A percentile compares a stretch with the other conserved stretches of the same genome.
phyloP scores from a whole-genome alignment of 441 rosid species.

The Euphorbia schlechtendalii region DNA sequence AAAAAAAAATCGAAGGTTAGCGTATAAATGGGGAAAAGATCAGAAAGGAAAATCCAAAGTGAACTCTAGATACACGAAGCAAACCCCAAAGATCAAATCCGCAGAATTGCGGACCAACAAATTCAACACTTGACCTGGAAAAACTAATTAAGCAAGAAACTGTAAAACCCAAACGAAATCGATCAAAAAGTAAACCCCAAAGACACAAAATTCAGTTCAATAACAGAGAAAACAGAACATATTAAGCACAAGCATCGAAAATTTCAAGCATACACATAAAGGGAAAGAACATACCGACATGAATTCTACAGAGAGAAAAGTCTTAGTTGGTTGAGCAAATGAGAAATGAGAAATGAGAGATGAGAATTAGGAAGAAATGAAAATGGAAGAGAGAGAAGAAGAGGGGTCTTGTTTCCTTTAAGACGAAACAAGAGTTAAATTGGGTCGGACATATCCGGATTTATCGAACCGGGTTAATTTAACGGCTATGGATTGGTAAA shows the following conservation, averaged over 20 bases:
- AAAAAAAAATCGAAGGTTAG: neutral
- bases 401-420: neutral
- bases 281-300: conserved; percentile 29
- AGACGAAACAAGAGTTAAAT: neutral
- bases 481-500: too few relatives aligned
- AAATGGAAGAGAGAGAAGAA: conserved; percentile 6
- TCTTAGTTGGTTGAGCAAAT: too few relatives aligned
- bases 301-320: conserved; percentile 22
- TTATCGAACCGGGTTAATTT: neutral
- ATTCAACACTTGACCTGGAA: conserved; percentile 5
- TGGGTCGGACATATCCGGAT: conserved; percentile 11
- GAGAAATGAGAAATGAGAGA: neutral
- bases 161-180: conserved; percentile 18
- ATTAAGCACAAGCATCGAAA: conserved; percentile 7
- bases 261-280: neutral
- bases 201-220: conserved; percentile 4
- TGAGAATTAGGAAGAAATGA: conserved; percentile 3
- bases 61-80: neutral
- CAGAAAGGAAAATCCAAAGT: neutral
- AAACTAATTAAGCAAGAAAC: conserved; percentile 9
- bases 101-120: neutral
- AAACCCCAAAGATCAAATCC: conserved; percentile 18
- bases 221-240: conserved; percentile 12
- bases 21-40: neutral
- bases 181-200: conserved; percentile 8